phyloP scores from a whole-genome alignment of 306 rosid genomes.

The Prunus mira region DNA sequence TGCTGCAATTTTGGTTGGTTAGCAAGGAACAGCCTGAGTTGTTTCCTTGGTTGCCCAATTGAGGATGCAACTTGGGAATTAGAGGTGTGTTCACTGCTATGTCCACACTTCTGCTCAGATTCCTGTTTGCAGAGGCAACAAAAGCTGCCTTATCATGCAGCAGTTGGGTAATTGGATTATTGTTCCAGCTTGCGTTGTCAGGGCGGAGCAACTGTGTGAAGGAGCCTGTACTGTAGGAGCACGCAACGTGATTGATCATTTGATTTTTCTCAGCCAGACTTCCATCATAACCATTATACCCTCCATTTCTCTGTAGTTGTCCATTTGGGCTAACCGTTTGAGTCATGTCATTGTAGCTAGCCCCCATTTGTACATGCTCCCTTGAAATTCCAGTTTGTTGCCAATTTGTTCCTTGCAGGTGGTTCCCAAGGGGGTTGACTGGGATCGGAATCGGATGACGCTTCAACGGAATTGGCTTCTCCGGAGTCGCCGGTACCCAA shows the following conservation, averaged over 20 bases:
- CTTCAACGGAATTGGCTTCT: slow-evolving; percentile 37
- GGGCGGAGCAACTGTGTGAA: slow-evolving; percentile 17
- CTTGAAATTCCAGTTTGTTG: slow-evolving; percentile 25
- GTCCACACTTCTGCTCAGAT: slow-evolving; percentile 26
- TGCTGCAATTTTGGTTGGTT: slow-evolving; percentile 19
- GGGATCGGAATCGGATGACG: slow-evolving; percentile 10
- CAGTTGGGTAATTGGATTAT: slow-evolving; percentile 20
- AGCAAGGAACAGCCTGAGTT: slow-evolving; percentile 14
- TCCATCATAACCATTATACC: slow-evolving; percentile 15
- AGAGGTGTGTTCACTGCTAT: slow-evolving; percentile 41
- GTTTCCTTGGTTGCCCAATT: slow-evolving; percentile 20
- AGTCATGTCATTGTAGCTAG: slow-evolving; percentile 24
- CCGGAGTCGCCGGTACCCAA: slow-evolving; percentile 57
- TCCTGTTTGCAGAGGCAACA: slow-evolving; percentile 29
- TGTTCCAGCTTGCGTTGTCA: slow-evolving; percentile 6
- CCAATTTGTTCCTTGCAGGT: slow-evolving; percentile 28
- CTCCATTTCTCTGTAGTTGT: slow-evolving; percentile 26
- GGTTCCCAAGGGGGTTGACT: slow-evolving; percentile 30
- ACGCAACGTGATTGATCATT: neutral
- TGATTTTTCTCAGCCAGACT: slow-evolving; percentile 1
- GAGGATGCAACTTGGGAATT: slow-evolving; percentile 32
- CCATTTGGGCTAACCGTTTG: slow-evolving; percentile 31
- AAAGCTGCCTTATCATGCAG: slow-evolving; percentile 26
- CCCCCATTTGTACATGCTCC: slow-evolving; percentile 27
- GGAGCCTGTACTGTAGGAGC: slow-evolving; percentile 5